These are phyloP conservation scores for Sporothrix dimorphospora DNA, from an alignment of 2,329 filamentous ascomycete genomes.

Conservation along the genomic window DNA sequence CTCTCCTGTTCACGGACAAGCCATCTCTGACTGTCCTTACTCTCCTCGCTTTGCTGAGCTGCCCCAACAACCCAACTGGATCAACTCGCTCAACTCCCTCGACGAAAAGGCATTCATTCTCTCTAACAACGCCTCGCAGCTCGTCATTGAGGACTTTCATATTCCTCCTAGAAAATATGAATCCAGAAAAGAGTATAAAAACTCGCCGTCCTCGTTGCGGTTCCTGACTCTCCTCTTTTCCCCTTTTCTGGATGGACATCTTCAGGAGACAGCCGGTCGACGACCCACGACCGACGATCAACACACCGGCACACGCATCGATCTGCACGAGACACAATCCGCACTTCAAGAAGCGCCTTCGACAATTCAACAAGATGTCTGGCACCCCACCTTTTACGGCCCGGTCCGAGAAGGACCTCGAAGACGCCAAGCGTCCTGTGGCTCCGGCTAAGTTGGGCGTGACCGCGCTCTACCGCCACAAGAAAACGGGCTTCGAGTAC, in stretches of 20 bases:
- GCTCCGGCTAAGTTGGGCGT: neutral
- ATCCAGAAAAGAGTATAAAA: slow-evolving; percentile 13
- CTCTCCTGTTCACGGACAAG: neutral
- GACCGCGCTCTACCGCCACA: neutral
- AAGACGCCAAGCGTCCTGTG: neutral
- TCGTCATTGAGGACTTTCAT: neutral
- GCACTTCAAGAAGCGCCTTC: neutral
- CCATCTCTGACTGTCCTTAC: neutral
- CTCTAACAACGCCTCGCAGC: neutral
- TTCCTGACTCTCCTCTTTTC: neutral
- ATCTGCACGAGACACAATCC: neutral
- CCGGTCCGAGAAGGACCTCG: neutral
- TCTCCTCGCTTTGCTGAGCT: neutral
- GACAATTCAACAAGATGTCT: neutral
- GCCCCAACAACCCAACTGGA: neutral
- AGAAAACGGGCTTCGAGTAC: neutral
- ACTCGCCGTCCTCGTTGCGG: neutral
- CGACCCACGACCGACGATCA: neutral
- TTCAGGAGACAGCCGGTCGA: slow-evolving; percentile 3
- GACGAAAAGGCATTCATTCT: neutral
- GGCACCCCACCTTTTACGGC: neutral
- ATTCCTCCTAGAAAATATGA: neutral
- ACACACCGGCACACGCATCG: neutral
- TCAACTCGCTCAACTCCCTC: neutral
- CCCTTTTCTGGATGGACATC: neutral